Base-by-base conservation (phyloP, 1,284 basidiomycete genomes). In the Polyporus tsugae region DNA sequence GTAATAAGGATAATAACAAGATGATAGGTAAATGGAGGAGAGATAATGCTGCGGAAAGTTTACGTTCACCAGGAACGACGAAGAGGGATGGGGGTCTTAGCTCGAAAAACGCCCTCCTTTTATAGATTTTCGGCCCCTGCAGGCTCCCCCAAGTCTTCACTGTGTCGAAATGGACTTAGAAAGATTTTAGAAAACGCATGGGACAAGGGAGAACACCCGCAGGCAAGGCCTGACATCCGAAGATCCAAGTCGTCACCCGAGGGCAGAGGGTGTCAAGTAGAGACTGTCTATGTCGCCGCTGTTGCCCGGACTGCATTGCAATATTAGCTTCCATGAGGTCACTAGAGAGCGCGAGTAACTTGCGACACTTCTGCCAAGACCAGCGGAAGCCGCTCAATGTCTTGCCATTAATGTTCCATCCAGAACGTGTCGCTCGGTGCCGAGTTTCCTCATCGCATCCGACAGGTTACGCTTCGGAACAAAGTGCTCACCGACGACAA, bases 21-120 rank as follows among this genome's bases (percentile, higher is more conserved):
- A 25, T 11, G 7, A 22, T 33, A 19, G 33, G 17, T 22, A 60
- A 22, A 49, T 4, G n/a, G 4, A 52, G 22, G 44, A 62, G 33
- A 29, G 6, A 41, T 41, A 33, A 29, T 61, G 6, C 17, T 52
- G 60, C 19, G n/a, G 29, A 49, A 38, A 33, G 9, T 4, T 6
- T 39, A 39, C 35, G 58, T 60, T 25, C 59, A 29, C 59, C 44
- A 38, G 60, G 60, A 62, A 49, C 60, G 60, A 49, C 19, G 44
- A 25, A 9, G 44, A 4, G 13, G 42, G 35, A 38, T 62, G 60
- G 15, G 35, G 60, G 44, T 6, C 19, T 62, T 46, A 55, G 52
- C 52, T 11, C 29, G 52, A 55, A 19, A 11, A 35, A 35, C 52
- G 29, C 1, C 29, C 13, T 22, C 33, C 29, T 19, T 55, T 55